phyloP scores from a whole-genome alignment of 441 rosid species.

The Pelargonium fulgidum region DNA sequence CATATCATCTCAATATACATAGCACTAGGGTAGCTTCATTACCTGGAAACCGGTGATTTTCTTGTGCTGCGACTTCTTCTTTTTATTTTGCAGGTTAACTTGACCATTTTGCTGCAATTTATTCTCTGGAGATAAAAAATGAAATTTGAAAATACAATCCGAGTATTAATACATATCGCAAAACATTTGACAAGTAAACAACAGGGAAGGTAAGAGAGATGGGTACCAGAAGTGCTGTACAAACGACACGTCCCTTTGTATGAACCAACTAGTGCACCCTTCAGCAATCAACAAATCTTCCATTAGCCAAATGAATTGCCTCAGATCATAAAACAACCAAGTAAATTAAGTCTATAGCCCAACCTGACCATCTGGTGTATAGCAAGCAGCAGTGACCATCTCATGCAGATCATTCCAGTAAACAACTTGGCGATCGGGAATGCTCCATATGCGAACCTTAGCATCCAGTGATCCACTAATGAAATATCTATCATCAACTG shows the following conservation, averaged over 20 bases:
- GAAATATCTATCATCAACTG: conserved; percentile 92
- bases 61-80: conserved; percentile 84
- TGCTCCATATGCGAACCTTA: conserved; percentile 97
- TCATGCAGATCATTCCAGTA: conserved; percentile 97
- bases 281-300: conserved; percentile 32
- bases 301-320: conserved; percentile 17
- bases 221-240: conserved; percentile 60
- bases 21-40: conserved; percentile 8
- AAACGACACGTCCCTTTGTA: conserved; percentile 85
- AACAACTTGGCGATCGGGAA: conserved; percentile 89
- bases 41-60: conserved; percentile 99
- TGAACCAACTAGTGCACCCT: conserved; percentile 94
- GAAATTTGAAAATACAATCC: not conserved
- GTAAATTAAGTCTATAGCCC: conserved; percentile 15
- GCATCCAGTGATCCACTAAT: conserved; percentile 96
- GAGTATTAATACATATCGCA: conserved; percentile 3
- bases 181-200: not conserved
- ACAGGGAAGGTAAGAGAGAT: not conserved
- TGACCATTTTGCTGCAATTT: conserved; percentile 72
- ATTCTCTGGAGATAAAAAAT: conserved; percentile 46
- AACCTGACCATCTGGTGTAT: conserved; percentile 98
- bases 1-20: not conserved
- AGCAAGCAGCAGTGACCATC: conserved; percentile 98
- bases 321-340: conserved; percentile 8
- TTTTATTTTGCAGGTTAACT: conserved; percentile 81